These are phyloP conservation scores for Paraphoma sp. DNA, from an alignment of 2,329 filamentous ascomycete species.

Conservation along the genomic window DNA sequence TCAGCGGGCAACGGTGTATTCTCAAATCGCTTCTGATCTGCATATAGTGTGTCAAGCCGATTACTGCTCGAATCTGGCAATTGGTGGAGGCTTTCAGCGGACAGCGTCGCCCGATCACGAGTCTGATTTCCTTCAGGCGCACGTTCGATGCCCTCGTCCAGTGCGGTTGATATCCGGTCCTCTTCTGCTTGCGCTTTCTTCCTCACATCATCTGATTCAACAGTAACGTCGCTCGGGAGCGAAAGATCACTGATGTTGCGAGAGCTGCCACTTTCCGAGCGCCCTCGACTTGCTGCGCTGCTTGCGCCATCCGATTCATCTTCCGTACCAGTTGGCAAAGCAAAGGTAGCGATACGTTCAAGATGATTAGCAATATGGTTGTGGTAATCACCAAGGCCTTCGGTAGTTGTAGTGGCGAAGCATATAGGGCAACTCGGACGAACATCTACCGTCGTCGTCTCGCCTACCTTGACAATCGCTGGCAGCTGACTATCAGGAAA, in stretches of 20 bases:
- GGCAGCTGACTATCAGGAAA: conserved; percentile 36
- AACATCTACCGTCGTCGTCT: conserved; percentile 40
- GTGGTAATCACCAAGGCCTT: conserved; percentile 33
- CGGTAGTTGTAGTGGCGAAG: conserved; percentile 24
- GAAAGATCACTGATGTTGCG: conserved; percentile 25
- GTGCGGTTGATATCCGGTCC: neutral
- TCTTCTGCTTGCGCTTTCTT: neutral
- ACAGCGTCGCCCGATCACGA: conserved; percentile 13
- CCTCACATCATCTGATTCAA: neutral
- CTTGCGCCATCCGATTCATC: conserved; percentile 41
- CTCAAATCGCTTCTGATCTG: neutral
- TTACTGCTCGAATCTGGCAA: conserved; percentile 32
- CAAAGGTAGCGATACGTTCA: conserved; percentile 43
- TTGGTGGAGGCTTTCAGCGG: conserved; percentile 28
- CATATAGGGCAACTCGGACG: conserved; percentile 43
- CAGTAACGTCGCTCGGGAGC: conserved; percentile 16
- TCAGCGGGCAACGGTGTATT: neutral
- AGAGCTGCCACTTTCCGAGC: conserved; percentile 24
- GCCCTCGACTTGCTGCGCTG: conserved; percentile 36
- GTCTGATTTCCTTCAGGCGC: neutral
- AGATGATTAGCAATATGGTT: conserved; percentile 48
- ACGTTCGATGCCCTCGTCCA: neutral
- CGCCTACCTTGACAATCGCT: conserved; percentile 40
- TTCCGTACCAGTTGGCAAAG: conserved; percentile 36
- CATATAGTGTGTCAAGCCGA: conserved; percentile 25